Conservation (phyloP, 305 asterid genomes). For the Solanum aculeatissimum region DNA sequence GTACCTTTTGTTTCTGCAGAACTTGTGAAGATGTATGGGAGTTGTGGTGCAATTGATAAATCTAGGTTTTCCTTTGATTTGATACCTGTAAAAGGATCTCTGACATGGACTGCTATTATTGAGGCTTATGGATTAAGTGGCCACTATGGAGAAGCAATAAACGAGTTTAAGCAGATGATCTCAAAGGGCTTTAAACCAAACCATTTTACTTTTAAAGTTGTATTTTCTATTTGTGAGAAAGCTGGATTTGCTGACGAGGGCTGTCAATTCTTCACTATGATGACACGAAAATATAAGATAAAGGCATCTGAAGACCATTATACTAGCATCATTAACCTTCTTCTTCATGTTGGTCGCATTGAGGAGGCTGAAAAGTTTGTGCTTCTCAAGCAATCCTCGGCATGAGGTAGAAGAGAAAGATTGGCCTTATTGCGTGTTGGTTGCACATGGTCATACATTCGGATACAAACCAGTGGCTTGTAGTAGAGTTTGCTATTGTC, state of each 20-base stretch:
- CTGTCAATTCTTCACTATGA: constrained; percentile 26
- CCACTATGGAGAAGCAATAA: constrained; percentile 38
- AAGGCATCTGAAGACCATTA: constrained; percentile 63
- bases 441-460: neutral
- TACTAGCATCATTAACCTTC: constrained; percentile 38
- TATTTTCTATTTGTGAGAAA: constrained; percentile 44
- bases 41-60: constrained; percentile 30
- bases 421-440: neutral
- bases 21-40: constrained; percentile 67
- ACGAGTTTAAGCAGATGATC: constrained; percentile 50
- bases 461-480: neutral
- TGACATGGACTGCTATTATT: constrained; percentile 79
- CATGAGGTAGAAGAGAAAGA: neutral
- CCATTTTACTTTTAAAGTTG: constrained; percentile 49
- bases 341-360: constrained; percentile 34
- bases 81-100: constrained; percentile 53
- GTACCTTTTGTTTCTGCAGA: constrained; percentile 67
- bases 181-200: constrained; percentile 64
- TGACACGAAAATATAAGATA: constrained; percentile 48
- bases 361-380: constrained; percentile 55
- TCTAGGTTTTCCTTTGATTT: constrained; percentile 47
- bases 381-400: constrained; percentile 35
- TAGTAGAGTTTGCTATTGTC: neutral
- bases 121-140: constrained; percentile 51
- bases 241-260: constrained; percentile 85